phyloP scores from a whole-genome alignment of 176 grass and related monocot genomes.

The Oryza rufipogon region DNA sequence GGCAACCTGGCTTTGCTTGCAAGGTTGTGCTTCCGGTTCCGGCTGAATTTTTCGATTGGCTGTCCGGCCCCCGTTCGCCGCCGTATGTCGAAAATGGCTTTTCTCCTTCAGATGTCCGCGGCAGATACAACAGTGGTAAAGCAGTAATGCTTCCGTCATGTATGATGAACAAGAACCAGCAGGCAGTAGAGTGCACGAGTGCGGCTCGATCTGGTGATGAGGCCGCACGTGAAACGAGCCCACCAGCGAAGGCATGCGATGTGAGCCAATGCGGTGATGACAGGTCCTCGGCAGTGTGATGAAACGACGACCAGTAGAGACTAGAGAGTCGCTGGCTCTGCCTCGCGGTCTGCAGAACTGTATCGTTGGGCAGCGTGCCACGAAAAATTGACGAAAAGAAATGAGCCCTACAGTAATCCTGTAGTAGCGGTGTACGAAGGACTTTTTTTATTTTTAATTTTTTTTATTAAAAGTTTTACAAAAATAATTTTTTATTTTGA shows the following conservation, averaged over 20 bases:
- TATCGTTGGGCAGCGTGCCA: too few relatives aligned
- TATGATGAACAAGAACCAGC: not conserved
- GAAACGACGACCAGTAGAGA: too few relatives aligned
- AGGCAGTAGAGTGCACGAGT: not conserved
- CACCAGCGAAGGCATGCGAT: not conserved
- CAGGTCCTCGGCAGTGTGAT: not conserved
- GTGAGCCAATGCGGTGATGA: not conserved
- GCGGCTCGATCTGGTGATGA: not conserved
- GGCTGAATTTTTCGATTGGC: not conserved
- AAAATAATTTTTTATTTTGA: too few relatives aligned
- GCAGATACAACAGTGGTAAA: not conserved
- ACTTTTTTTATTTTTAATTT: too few relatives aligned
- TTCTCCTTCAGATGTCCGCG: not conserved
- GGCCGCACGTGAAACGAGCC: not conserved
- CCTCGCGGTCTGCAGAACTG: too few relatives aligned
- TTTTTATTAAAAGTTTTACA: too few relatives aligned
- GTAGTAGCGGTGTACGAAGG: too few relatives aligned
- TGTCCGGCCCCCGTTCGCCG: not conserved
- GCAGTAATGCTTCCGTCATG: not conserved
- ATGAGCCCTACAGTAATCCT: too few relatives aligned
- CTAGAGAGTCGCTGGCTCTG: too few relatives aligned
- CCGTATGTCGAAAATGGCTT: not conserved
- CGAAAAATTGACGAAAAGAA: too few relatives aligned
- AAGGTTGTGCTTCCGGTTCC: not conserved
- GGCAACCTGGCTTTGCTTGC: slow-evolving; percentile 23